Base-by-base conservation (phyloP, 192 early-diverging fungal species). In the Entomortierella chlamydospora region DNA sequence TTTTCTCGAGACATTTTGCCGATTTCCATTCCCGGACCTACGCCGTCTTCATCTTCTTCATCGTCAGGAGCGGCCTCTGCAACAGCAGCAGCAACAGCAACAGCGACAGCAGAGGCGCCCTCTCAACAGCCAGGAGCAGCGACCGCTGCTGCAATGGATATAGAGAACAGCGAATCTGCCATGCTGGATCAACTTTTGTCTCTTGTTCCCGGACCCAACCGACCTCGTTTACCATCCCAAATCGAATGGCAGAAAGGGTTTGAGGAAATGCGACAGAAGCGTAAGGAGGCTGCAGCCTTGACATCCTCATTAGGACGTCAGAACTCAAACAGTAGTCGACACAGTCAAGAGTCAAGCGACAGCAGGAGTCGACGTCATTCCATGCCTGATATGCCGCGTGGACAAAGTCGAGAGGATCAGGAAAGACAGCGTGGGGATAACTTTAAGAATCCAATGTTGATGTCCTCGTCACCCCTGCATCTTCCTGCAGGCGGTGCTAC, bases 341-440 rank as follows among this genome's bases (percentile, higher is more conserved):
- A 79, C 33, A 70, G 62, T 57, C 67, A 70, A 41, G 68, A 70
- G 18, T 70, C 67, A 2, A 68, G 61, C 26, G 67, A 65, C 28
- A 57, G 59, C 20, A 79, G 55, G 61, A 61, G 65, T 49, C 42
- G 76, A 34, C 61, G 76, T 22, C 76, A 79, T 43, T 79, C 76
- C 3, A 79, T 79, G 76, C 76, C 76, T 18, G 68, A 70, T 53
- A 66, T 70, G 57, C 76, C 76, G 0, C 67, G 47, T 52, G 76
- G 63, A 29, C 76, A 79, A 45, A 70, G 53, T 37, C 52, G 45
- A 47, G 76, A 70, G 47, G 76, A 70, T 43, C 76, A 56, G 8
- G 67, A 70, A 4, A 53, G 68, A 34, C 76, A 64, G 23, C 53
- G 68, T 7, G 76, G 76, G 29, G 76, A 79, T 41, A 30, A 57